Evolutionary conservation across 257 asterid genomes (phyloP).

Genomic region (Solanum ossicruentum): DNA sequence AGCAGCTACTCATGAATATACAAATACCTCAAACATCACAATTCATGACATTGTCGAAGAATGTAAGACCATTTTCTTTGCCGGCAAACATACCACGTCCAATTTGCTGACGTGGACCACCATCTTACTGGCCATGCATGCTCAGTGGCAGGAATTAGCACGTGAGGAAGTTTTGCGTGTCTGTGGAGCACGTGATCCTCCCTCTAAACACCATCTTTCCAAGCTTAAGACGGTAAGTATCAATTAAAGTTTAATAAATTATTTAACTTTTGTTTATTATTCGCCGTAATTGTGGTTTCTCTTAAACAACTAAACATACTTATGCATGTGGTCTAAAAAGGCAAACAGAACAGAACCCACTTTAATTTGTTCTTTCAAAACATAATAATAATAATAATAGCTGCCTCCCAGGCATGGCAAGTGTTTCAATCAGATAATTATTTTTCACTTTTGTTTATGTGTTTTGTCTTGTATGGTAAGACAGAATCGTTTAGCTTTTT

Average conservation of each 20-base stretch:
- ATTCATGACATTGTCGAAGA: slow-evolving; percentile 56
- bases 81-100: slow-evolving; percentile 78
- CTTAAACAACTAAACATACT: neutral
- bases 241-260: no score
- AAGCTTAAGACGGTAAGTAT: slow-evolving; percentile 47
- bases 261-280: neutral
- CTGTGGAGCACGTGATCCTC: slow-evolving; percentile 24
- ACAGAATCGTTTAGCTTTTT: neutral
- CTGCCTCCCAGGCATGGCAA: neutral
- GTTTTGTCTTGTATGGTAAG: neutral
- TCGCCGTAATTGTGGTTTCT: neutral
- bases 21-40: slow-evolving; percentile 31
- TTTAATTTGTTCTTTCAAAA: neutral
- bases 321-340: neutral
- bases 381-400: neutral
- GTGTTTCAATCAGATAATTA: neutral
- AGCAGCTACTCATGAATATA: slow-evolving; percentile 41
- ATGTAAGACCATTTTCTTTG: slow-evolving; percentile 74
- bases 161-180: slow-evolving; percentile 41
- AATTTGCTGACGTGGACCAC: slow-evolving; percentile 70
- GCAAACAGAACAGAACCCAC: neutral
- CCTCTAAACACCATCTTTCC: slow-evolving; percentile 41
- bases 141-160: slow-evolving; percentile 54
- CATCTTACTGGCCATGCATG: slow-evolving; percentile 58
- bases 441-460: neutral